phyloP scores from a whole-genome alignment of 116 monocot genomes.

The Cymodocea nodosa region DNA sequence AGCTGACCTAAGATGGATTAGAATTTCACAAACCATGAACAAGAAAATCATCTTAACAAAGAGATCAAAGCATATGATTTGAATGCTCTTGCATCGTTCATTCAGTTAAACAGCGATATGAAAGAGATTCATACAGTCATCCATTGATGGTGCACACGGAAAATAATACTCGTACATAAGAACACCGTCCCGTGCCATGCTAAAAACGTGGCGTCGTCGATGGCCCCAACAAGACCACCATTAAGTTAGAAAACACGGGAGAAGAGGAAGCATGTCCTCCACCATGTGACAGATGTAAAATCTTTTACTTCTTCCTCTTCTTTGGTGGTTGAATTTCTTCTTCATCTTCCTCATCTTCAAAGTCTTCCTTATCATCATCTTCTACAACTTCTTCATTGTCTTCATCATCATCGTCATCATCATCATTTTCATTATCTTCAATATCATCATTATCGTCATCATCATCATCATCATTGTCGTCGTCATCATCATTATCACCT shows the following conservation, averaged over 20 bases:
- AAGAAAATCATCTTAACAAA: not conserved
- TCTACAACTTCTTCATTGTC: slow-evolving; percentile 16
- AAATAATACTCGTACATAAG: slow-evolving; percentile 1
- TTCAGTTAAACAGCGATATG: not conserved
- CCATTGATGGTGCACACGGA: not conserved
- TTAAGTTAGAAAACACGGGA: not conserved
- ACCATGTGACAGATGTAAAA: slow-evolving; percentile 1
- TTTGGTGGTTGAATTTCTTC: slow-evolving; percentile 41
- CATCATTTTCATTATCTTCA: slow-evolving; percentile 15
- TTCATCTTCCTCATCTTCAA: slow-evolving; percentile 29
- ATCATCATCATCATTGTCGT: slow-evolving; percentile 15
- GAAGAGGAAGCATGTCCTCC: not conserved
- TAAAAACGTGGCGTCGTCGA: not conserved
- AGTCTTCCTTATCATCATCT: slow-evolving; percentile 8
- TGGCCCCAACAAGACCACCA: not conserved
- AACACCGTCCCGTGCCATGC: not conserved
- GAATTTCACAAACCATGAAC: not conserved
- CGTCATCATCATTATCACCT: slow-evolving; percentile 10
- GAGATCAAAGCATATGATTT: not conserved
- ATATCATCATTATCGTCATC: slow-evolving; percentile 15
- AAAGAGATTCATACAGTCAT: slow-evolving; percentile 1
- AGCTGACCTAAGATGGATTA: not conserved
- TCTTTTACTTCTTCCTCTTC: slow-evolving; percentile 51
- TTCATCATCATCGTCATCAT: slow-evolving; percentile 14
- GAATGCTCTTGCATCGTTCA: not conserved